Conservation (phyloP, 768 basidiomycete species). For the Coprinopsis sp. region DNA sequence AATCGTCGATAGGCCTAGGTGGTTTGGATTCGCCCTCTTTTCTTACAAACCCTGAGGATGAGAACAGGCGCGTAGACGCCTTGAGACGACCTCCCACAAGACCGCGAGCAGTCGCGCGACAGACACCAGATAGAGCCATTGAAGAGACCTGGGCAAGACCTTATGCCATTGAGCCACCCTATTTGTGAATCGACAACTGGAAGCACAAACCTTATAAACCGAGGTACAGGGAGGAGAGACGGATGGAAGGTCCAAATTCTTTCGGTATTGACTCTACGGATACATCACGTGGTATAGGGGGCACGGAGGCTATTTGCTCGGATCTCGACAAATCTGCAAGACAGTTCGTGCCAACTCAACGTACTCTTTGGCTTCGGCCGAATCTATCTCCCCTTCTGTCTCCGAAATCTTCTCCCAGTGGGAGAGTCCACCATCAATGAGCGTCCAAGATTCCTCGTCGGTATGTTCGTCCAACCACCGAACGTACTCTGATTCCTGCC, state of each 20-base stretch:
- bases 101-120: slow-evolving; percentile 24
- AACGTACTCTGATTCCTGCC: slow-evolving; percentile 96
- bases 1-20: slow-evolving; percentile 82
- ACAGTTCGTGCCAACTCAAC: slow-evolving; percentile 65
- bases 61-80: slow-evolving; percentile 31
- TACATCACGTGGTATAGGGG: slow-evolving; percentile 3
- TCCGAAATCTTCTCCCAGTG: slow-evolving; percentile 76
- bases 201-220: no score
- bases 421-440: slow-evolving; percentile 73
- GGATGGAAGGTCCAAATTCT: no score
- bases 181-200: no score
- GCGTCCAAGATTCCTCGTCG: slow-evolving; percentile 70
- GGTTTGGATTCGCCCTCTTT: slow-evolving; percentile 51
- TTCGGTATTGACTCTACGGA: slow-evolving; percentile 6
- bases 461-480: slow-evolving; percentile 93
- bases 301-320: slow-evolving; percentile 3
- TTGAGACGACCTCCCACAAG: slow-evolving; percentile 20
- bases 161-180: no score
- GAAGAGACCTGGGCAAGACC: no score
- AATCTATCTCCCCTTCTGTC: slow-evolving; percentile 47
- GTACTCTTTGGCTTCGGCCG: slow-evolving; percentile 51
- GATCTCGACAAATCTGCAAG: slow-evolving; percentile 37
- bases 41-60: slow-evolving; percentile 30
- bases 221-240: no score
- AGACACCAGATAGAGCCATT: slow-evolving; percentile 7